Evolutionary conservation across 495 filamentous ascomycete species (phyloP).

Genomic region (Podospora comata): DNA sequence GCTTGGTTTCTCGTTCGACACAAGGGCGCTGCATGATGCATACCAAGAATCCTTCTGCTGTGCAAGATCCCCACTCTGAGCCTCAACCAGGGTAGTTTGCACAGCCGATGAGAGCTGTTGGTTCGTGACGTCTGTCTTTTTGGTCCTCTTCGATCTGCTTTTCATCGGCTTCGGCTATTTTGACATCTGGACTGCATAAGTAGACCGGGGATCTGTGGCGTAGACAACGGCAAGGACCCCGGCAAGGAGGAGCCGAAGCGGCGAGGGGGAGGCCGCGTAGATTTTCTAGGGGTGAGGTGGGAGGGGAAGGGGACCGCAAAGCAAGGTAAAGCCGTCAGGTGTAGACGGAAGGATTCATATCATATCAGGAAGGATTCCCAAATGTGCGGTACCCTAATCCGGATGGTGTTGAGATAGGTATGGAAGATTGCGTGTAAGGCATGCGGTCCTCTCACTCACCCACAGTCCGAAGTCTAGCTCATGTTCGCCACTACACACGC

Average conservation of each 20-base stretch:
- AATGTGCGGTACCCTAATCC: neutral
- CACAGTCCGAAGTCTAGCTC: neutral
- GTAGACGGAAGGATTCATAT: neutral
- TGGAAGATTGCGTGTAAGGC: neutral
- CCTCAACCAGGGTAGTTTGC: neutral
- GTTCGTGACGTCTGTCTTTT: too few species aligned
- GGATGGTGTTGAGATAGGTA: neutral
- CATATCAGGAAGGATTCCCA: neutral
- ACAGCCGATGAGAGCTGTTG: too few species aligned
- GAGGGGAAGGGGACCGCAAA: too few species aligned
- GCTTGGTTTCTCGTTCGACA: neutral
- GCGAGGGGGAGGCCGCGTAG: too few species aligned
- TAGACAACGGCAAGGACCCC: too few species aligned
- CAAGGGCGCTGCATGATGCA: neutral
- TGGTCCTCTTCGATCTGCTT: too few species aligned
- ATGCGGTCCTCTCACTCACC: neutral
- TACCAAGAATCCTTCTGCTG: neutral
- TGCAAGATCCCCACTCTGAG: neutral
- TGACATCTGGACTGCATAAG: too few species aligned
- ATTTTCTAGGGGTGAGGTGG: too few species aligned
- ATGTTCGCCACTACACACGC: neutral
- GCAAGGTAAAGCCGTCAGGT: neutral
- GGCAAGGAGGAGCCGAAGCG: too few species aligned
- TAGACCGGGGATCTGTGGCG: too few species aligned
- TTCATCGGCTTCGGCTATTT: too few species aligned